A percentile compares a stretch with the other conserved stretches of the same genome.
Evolutionary conservation across 768 basidiomycete genomes (phyloP).

Genomic region (Podaxis sp.): DNA sequence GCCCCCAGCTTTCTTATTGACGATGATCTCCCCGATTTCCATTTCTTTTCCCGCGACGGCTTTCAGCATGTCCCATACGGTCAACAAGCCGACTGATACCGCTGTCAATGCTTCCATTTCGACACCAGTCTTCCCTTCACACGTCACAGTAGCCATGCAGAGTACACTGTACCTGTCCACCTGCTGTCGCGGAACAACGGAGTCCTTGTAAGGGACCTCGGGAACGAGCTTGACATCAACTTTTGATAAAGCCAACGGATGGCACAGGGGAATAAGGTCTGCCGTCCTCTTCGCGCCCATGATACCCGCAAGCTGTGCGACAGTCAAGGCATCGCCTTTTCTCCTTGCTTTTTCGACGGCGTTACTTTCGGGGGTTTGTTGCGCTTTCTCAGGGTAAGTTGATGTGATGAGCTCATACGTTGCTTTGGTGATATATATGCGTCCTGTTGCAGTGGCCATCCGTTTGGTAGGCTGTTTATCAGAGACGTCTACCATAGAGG

Average conservation of each 20-base stretch:
- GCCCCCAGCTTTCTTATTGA: constrained; percentile 71
- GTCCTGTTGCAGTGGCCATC: constrained; percentile 71
- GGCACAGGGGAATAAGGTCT: constrained; percentile 84
- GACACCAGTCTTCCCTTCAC: constrained; percentile 81
- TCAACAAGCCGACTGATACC: constrained; percentile 73
- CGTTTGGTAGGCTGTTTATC: constrained; percentile 61
- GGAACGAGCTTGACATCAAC: constrained; percentile 62
- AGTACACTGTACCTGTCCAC: constrained; percentile 46
- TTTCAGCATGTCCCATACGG: constrained; percentile 94
- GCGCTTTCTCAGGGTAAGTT: constrained; percentile 27
- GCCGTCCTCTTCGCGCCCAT: constrained; percentile 86
- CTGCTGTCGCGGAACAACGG: constrained; percentile 3
- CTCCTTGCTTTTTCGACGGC: constrained; percentile 48
- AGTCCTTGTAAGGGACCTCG: constrained; percentile 25
- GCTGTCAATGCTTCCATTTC: constrained; percentile 95
- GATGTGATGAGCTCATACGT: constrained; percentile 66
- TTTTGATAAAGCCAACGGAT: constrained; percentile 74
- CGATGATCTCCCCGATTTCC: constrained; percentile 68
- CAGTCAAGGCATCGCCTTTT: constrained; percentile 72
- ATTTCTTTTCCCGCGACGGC: constrained; percentile 87
- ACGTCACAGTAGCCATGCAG: constrained; percentile 68
- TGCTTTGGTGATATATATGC: constrained; percentile 61
- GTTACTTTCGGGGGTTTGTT: constrained; percentile 23
- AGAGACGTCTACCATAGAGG: constrained; percentile 83
- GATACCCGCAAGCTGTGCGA: constrained; percentile 83